phyloP scores from a whole-genome alignment of 2,329 filamentous ascomycete species.

The Sarocladium kiliense region DNA sequence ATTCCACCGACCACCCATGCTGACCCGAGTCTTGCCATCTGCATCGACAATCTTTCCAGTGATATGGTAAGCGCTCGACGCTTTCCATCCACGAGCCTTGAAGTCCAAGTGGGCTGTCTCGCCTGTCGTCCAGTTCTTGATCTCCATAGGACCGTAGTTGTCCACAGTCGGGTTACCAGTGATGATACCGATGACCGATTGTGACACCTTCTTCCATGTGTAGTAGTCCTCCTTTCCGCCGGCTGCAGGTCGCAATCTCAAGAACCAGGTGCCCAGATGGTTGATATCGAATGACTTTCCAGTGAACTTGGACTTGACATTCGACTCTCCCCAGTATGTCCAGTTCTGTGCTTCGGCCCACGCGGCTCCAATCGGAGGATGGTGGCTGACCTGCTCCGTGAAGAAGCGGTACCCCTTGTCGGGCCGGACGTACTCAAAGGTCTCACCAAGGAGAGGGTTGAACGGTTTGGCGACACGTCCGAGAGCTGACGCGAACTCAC shows the following conservation, averaged over 20 bases:
- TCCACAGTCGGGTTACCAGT: constrained; percentile 95
- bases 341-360: constrained; percentile 89
- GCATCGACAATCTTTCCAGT: constrained; percentile 78
- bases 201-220: constrained; percentile 98
- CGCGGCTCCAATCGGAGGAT: constrained; percentile 89
- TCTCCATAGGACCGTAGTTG: constrained; percentile 94
- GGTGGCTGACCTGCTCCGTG: constrained; percentile 96
- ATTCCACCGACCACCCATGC: constrained; percentile 93
- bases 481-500: constrained; percentile 95
- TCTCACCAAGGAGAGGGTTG: constrained; percentile 93
- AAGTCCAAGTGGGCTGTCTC: constrained; percentile 89
- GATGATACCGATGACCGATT: constrained; percentile 96
- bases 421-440: constrained; percentile 90
- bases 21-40: constrained; percentile 77
- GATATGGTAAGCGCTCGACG: constrained; percentile 83
- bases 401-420: constrained; percentile 99
- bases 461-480: constrained; percentile 97
- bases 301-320: constrained; percentile 94
- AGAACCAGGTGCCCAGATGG: constrained; percentile 93
- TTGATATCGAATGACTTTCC: constrained; percentile 98
- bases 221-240: constrained; percentile 82
- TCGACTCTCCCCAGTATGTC: constrained; percentile 96
- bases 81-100: constrained; percentile 94
- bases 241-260: constrained; percentile 70
- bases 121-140: constrained; percentile 95